phyloP scores from a whole-genome alignment of 306 rosid species.

The Casuarina glauca region DNA sequence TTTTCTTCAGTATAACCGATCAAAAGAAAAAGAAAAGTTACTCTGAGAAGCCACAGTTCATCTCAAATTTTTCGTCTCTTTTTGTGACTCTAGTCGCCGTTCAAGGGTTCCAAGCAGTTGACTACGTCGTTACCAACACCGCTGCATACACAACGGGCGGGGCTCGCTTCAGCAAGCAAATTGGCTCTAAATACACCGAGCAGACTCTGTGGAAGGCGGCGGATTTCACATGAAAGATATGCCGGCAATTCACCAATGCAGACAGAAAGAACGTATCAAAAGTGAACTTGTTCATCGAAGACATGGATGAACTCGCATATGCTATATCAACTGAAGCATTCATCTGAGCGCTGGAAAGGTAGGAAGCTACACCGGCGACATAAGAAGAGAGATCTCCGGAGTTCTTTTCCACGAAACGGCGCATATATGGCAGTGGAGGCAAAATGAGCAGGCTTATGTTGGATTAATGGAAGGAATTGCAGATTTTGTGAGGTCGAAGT shows the following conservation, averaged over 20 bases:
- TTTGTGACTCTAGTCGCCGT: constrained; percentile 23
- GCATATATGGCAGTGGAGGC: constrained; percentile 42
- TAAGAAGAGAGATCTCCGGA: constrained; percentile 36
- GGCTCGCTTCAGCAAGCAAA: constrained; percentile 25
- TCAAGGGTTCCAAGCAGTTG: constrained; percentile 9
- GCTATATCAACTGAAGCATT: constrained; percentile 27
- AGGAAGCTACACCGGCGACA: background rate
- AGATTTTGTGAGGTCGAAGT: constrained; percentile 45
- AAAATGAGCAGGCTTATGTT: constrained; percentile 19
- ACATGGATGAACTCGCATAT: constrained; percentile 30
- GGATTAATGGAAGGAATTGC: constrained; percentile 48
- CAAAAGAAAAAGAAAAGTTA: too few species aligned
- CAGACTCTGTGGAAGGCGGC: constrained; percentile 31
- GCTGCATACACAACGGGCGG: constrained; percentile 30
- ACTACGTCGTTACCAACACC: constrained; percentile 26
- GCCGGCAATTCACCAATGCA: constrained; percentile 10
- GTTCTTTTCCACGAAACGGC: constrained; percentile 47
- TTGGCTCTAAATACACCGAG: constrained; percentile 30
- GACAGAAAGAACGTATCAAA: constrained; percentile 25
- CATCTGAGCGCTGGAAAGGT: constrained; percentile 29
- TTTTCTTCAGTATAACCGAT: too few species aligned
- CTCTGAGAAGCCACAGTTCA: background rate
- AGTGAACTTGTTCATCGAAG: constrained; percentile 33
- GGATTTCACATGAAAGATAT: constrained; percentile 29
- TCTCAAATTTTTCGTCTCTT: constrained; percentile 20